Base-by-base conservation (phyloP, 1,139 yeast species). In the Wickerhamomyces sp. region DNA sequence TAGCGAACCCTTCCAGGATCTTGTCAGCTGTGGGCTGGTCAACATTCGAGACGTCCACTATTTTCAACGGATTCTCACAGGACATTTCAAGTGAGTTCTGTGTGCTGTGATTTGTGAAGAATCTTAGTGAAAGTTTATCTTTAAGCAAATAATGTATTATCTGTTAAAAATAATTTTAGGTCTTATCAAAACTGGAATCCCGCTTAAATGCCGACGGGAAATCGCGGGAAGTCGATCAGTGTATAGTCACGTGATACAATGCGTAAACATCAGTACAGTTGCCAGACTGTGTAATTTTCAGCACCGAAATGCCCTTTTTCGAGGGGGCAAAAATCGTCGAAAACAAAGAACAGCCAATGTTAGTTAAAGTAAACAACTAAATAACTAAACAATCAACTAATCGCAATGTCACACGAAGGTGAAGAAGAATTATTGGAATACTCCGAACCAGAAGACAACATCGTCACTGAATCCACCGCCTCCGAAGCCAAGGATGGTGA, bases 391-490 rank as follows among this genome's bases (percentile, higher is more conserved):
- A 63, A 38, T 36, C 27, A 24, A 21, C 10, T 21, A 8, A 21
- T 21, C 10, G 24, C 5, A 27, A 79, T 79, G 86, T 79, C 94
- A 39, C 83, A 86, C 84, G 95, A 87, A 78, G 95, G 95, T 61
- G 97, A 90, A 84, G 97, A 90, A 85, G 98, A 92, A 76, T 80
- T 90, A 65, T 82, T 92, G 71, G 97, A 90, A 68, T 90, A 92
- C 78, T 89, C 97, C 64, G 97, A 92, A 65, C 86, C 95, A 67
- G 98, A 92, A 72, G 97, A 92, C 68, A 81, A 81, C 68, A 88
- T 84, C 52, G 83, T 78, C 59, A 78, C 84, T 62, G 72, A 84
- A 64, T 66, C 79, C 55, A 69, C 76, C 45, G 67, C 76, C 44
- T 61, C 70, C 39, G 64, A 70, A 43, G 59, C 68, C 40, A 66